Percentiles rank a stretch among this genome's conserved stretches.
Conservation (phyloP, 768 basidiomycete species). For the Lentinus tigrinus region DNA sequence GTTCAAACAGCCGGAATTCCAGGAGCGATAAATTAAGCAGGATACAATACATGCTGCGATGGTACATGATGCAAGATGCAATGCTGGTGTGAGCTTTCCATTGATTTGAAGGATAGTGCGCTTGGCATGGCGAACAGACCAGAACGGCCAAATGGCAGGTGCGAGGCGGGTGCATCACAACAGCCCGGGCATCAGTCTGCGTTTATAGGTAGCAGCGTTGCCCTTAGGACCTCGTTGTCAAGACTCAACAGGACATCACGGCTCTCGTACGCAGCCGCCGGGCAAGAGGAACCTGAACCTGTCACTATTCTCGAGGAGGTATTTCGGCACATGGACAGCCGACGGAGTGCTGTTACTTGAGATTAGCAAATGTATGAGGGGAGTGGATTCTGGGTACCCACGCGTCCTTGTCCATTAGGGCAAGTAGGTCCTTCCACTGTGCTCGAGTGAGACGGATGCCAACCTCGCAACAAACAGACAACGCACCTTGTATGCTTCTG, state of each 20-base stretch:
- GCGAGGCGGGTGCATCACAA: no score
- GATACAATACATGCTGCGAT: not conserved
- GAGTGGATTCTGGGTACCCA: conserved; percentile 28
- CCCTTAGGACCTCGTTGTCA: no score
- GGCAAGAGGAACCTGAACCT: conserved; percentile 54
- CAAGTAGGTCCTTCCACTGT: conserved; percentile 52
- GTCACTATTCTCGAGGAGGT: conserved; percentile 49
- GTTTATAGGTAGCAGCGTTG: no score
- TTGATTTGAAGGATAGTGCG: not conserved
- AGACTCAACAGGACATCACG: not conserved
- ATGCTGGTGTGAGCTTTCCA: not conserved
- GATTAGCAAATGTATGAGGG: not conserved
- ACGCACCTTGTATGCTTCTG: conserved; percentile 57
- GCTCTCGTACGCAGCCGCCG: conserved; percentile 48
- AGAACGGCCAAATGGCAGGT: no score
- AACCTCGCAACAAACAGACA: not conserved
- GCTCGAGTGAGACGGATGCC: not conserved
- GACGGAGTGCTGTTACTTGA: conserved; percentile 31
- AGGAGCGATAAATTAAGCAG: conserved; percentile 6
- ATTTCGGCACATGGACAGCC: conserved; percentile 52
- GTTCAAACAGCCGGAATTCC: no score
- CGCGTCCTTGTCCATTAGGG: conserved; percentile 53
- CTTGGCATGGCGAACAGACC: not conserved
- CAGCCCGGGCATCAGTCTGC: no score
- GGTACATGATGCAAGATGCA: not conserved